phyloP scores from a whole-genome alignment of 768 basidiomycete genomes.

The Agrocybe pediades region DNA sequence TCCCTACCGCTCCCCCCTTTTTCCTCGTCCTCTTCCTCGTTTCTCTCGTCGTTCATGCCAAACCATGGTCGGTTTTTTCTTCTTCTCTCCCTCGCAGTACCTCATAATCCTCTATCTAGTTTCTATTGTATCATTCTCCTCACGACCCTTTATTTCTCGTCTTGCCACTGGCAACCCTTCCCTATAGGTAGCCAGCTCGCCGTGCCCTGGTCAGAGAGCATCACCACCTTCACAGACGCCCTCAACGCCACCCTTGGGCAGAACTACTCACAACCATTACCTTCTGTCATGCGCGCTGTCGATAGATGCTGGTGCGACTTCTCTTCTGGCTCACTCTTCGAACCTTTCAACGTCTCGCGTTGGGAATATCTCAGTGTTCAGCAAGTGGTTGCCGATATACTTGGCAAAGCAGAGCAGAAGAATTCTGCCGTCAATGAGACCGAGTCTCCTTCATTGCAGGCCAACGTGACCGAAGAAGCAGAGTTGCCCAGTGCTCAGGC shows the following conservation, averaged over 20 bases:
- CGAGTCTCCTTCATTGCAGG: slow-evolving; percentile 2
- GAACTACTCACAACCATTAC: slow-evolving; percentile 44
- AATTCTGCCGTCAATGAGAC: slow-evolving; percentile 5
- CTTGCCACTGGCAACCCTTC: slow-evolving; percentile 89
- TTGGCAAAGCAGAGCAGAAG: slow-evolving; percentile 28
- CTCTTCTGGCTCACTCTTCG: slow-evolving; percentile 62
- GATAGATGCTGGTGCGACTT: slow-evolving; percentile 91
- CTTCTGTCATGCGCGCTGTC: slow-evolving; percentile 60
- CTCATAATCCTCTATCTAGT: slow-evolving; percentile 37
- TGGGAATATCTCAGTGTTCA: slow-evolving; percentile 75
- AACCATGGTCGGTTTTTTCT: slow-evolving; percentile 67
- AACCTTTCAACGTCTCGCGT: slow-evolving; percentile 72
- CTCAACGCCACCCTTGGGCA: slow-evolving; percentile 48
- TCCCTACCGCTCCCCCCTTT: slow-evolving; percentile 80
- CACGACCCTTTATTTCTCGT: slow-evolving; percentile 80
- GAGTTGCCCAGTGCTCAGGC: not conserved
- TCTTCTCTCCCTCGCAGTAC: not conserved
- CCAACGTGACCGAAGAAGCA: not conserved
- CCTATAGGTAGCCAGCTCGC: slow-evolving; percentile 63
- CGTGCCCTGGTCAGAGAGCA: slow-evolving; percentile 65
- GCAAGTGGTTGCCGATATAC: slow-evolving; percentile 41
- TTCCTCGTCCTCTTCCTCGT: slow-evolving; percentile 79
- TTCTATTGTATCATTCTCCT: slow-evolving; percentile 88
- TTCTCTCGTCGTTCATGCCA: slow-evolving; percentile 77
- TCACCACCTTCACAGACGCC: slow-evolving; percentile 74